Evolutionary conservation across 2,329 filamentous ascomycete species (phyloP), one percentile per base, ranked within the genome.

Genomic region (Lasiodiplodia hormozganensis): DNA sequence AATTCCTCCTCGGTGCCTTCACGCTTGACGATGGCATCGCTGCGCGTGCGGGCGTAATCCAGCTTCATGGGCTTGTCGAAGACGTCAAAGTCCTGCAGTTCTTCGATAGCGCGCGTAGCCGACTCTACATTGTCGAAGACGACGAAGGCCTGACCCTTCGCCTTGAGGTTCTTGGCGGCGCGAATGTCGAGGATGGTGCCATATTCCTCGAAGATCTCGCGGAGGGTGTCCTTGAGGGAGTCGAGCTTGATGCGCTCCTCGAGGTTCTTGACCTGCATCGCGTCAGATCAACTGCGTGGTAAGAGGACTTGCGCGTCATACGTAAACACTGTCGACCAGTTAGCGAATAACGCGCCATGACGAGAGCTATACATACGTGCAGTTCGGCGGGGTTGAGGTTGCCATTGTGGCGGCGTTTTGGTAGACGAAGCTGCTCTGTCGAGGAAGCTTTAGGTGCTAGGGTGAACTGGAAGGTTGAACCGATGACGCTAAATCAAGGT

Each of bases 101-200:
- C 93, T 64, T 97, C 92, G 70, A 97, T 91, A 21, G 96, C 95
- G 71, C 89, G 87, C 65, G 87, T 84, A 3, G 94, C 94, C n/a
- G 90, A 88, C 67, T 94, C 91, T n/a, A 90, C 84, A 70, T 85
- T 87, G 74, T 96, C 93, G 78, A 94, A 98, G 56, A 98, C 94
- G 62, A 99, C 83, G 77, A 99, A 99, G 0, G 96, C 96, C 82
- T 99, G 96, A 14, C 96, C 96, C 79, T 96, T 97, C 53, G 93
- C 92, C 78, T 92, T 94, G 36, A 98, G 81, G 79, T 96, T 97
- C 71, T 88, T 93, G 84, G 97, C 97, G 54, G 92, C 92, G 69
- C 97, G 87, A 64, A 97, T 88, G 71, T 97, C 94, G 73, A 97
- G 82, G 70, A 97, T 88, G 68, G 85, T 90, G 71, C 96, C 96